These are phyloP conservation scores for Pelargonium myrrhifolium DNA, from an alignment of 441 rosid genomes.

Conservation along the genomic window DNA sequence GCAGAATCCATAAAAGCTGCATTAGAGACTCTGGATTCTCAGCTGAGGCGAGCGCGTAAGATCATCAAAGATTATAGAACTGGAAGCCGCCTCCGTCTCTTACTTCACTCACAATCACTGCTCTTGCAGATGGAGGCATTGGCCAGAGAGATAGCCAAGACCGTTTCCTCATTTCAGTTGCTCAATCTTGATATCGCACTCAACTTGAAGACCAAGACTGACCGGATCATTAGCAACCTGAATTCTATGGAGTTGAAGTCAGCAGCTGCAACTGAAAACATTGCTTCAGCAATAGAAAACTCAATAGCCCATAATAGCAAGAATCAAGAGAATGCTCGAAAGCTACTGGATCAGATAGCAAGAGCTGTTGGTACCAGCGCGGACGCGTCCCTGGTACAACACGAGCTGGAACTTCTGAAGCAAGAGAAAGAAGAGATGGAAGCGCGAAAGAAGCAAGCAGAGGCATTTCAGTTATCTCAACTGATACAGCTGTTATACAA, in stretches of 20 bases:
- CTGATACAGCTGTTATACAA: conserved; percentile 35
- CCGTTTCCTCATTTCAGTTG: conserved; percentile 37
- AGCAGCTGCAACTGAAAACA: conserved; percentile 22
- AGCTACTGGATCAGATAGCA: conserved; percentile 35
- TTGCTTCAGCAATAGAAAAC: conserved; percentile 34
- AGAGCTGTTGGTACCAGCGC: conserved; percentile 34
- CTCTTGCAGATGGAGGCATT: conserved; percentile 30
- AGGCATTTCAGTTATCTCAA: conserved; percentile 41
- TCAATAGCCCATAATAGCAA: conserved; percentile 19
- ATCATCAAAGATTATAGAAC: conserved; percentile 32
- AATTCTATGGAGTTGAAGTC: conserved; percentile 31
- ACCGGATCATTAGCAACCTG: conserved; percentile 22
- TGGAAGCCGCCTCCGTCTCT: conserved; percentile 31
- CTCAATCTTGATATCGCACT: conserved; percentile 32
- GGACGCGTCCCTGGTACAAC: conserved; percentile 26
- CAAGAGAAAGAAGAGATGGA: conserved; percentile 43
- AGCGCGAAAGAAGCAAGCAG: conserved; percentile 44
- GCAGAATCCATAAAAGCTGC: conserved; percentile 23
- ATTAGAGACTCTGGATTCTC: conserved; percentile 26
- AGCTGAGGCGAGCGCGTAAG: conserved; percentile 25
- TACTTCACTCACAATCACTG: conserved; percentile 27
- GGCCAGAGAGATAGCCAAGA: conserved; percentile 35
- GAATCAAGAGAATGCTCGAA: conserved; percentile 27
- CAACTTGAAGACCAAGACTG: conserved; percentile 27
- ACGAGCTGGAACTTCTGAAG: conserved; percentile 37